Percentiles rank a stretch among this genome's conserved stretches.
Conservation (phyloP, 345 rosid species). For the Euphorbia tirucalli region DNA sequence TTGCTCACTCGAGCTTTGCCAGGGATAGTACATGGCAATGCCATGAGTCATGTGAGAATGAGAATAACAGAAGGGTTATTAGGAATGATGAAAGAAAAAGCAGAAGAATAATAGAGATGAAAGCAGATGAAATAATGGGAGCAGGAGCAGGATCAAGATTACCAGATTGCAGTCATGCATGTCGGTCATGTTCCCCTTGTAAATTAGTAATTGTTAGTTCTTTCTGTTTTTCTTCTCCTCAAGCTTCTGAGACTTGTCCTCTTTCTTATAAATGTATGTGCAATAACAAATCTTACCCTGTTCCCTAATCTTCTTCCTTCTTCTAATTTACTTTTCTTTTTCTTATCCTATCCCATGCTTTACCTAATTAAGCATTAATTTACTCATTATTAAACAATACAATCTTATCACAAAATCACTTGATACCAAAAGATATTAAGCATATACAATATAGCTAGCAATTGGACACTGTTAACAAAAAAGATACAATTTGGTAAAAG, state of each 20-base stretch:
- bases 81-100: background rate
- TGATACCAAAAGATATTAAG: too few species aligned
- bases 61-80: too few species aligned
- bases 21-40: too few species aligned
- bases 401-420: too few species aligned
- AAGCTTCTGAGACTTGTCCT: slow-evolving; percentile 19
- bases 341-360: too few species aligned
- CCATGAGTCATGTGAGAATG: background rate
- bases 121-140: background rate
- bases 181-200: slow-evolving; percentile 27
- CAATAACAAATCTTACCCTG: slow-evolving; percentile 15
- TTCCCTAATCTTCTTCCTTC: slow-evolving; percentile 13
- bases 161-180: slow-evolving; percentile 23
- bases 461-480: too few species aligned
- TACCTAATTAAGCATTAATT: too few species aligned
- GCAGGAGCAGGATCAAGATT: slow-evolving; percentile 22
- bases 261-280: slow-evolving; percentile 23
- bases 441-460: too few species aligned
- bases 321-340: too few species aligned
- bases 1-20: background rate
- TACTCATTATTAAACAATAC: too few species aligned
- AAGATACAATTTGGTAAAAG: too few species aligned
- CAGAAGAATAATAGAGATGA: background rate
- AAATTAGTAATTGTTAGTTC: slow-evolving; percentile 13
- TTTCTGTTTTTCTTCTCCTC: slow-evolving; percentile 1